These are phyloP conservation scores for Ophiostoma sp. DNA, from an alignment of 2,329 filamentous ascomycete genomes.

Conservation along the genomic window DNA sequence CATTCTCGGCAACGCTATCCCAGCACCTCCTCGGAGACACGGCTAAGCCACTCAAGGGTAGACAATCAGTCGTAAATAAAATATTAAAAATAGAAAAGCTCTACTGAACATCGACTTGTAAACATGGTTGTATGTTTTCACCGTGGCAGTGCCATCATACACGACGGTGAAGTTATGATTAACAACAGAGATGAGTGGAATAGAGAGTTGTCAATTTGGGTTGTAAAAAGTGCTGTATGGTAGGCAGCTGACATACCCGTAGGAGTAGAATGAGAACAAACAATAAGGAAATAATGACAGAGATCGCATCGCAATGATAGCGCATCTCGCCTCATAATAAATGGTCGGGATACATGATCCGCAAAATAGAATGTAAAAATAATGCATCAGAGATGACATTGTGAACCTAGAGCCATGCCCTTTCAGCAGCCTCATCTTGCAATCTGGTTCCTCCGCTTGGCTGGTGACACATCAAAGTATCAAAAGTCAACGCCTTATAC, in stretches of 20 bases:
- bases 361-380: constrained; percentile 15
- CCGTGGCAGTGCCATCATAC: no score
- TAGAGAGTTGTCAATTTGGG: not conserved
- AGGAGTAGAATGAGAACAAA: not conserved
- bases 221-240: not conserved
- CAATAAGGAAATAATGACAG: constrained; percentile 3
- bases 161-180: no score
- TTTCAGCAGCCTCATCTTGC: not conserved
- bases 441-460: not conserved
- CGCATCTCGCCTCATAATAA: constrained; percentile 2
- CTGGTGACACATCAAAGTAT: not conserved
- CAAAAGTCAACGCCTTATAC: not conserved
- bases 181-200: not conserved
- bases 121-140: no score
- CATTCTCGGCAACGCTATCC: constrained; percentile 30
- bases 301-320: not conserved
- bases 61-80: not conserved
- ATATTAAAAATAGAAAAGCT: no score
- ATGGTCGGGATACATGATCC: constrained; percentile 8
- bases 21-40: constrained; percentile 17
- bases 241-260: not conserved
- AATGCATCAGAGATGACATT: not conserved
- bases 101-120: no score
- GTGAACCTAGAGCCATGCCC: not conserved
- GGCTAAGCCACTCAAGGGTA: not conserved